Base-by-base conservation (phyloP, 164 flowering plant genomes). In the Stephania yunnanensis region DNA sequence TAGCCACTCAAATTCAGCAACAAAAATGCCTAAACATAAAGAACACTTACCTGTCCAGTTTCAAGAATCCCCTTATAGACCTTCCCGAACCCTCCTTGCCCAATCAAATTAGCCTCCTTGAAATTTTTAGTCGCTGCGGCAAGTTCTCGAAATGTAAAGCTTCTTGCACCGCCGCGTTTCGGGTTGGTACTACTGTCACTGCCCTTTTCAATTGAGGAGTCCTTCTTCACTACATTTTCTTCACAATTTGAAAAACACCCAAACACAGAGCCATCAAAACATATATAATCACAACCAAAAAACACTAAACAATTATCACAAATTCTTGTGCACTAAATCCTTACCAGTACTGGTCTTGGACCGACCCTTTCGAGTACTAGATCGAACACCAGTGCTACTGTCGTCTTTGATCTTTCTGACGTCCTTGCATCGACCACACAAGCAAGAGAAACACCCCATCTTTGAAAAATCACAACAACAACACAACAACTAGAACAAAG, bases 41-140 rank as follows among this genome's bases (percentile, higher is more conserved):
- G 25, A 46, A 0, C 55, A 83, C 84, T 82, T 78, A 78, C 95
- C 87, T 83, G 76, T 46, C 91, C 89, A 29, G 86, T 58, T 29
- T 88, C 88, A 0, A 89, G 78, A 17, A 85, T 83, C 30, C 93
- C 93, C 75, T 86, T 89, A 82, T 75, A 91, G 77, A 89, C 92
- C 78, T 82, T 89, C 75, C 95, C 95, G 74, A 91, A 89, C 69
- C 95, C 93, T 17, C 95, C 95, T 81, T 89, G 89, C 6, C 93
- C 92, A 46, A 91, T 81, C 83, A 91, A 79, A 80, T 88, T 85
- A 69, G 68, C 30, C 7, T 80, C 87, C 73, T 78, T 84, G 46
- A 89, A 89, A 73, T 87, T 86, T 50, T 70, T 75, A 2, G 95
- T 89, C 0, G 90, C 91, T 1, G 79, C 53, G 0, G 91, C 92